Evolutionary conservation across 345 rosid genomes (phyloP), one percentile per base, ranked within the genome.

Genomic region (Jatropha curcas): DNA sequence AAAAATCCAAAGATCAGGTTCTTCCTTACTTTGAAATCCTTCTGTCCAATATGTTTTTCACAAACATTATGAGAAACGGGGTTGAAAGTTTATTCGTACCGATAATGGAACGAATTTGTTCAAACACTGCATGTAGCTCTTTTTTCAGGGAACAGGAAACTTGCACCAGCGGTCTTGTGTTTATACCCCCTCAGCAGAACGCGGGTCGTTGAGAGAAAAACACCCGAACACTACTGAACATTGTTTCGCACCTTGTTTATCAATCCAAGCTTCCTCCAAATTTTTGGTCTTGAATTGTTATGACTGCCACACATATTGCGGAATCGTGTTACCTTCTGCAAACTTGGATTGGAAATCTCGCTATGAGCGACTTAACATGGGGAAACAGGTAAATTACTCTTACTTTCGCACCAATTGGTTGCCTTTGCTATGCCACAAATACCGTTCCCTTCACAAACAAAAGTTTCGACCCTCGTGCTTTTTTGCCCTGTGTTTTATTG

Each of bases 121-220:
- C n/a, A n/a, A 53, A 53, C 20, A 22, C 22, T 53, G 58, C 28
- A 7, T 53, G 58, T 53, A 53, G 58, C 16, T 53, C 58, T 13
- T 53, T 53, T 20, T 53, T 53, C 58, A 53, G 58, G 58, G 20
- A 20, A 4, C 14, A 9, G 58, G 58, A 20, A 53, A 20, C 20
- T 53, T 53, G 20, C 58, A 53, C 25, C 58, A 53, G 5, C n/a
- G 25, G 7, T 20, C n/a, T n/a, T n/a, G n/a, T n/a, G n/a, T n/a
- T n/a, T n/a, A n/a, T n/a, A n/a, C n/a, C n/a, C n/a, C n/a, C n/a
- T 53, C 58, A 53, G 5, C 58, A 53, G 58, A 53, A 53, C 58
- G n/a, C n/a, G 58, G 58, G 58, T 53, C 7, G 58, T 53, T 20
- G 58, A 53, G 5, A 20, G 28, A 11, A 53, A 53, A 8, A n/a